Conservation (phyloP, 2,329 filamentous ascomycete species). For the Ascochyta lentis region DNA sequence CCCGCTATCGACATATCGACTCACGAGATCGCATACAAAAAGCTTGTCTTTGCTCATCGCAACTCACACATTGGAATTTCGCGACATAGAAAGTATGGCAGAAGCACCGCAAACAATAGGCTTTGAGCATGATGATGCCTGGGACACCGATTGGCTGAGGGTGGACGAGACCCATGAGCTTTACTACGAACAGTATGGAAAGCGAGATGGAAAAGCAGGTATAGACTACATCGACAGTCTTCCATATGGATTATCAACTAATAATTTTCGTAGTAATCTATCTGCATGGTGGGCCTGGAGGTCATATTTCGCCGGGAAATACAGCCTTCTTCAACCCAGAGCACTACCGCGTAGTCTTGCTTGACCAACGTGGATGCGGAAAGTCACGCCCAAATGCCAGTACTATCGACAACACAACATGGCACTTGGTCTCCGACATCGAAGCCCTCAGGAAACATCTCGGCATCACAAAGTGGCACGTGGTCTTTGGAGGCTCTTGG, state of each 20-base stretch:
- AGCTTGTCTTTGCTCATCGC: not conserved
- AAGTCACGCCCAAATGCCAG: slow-evolving; percentile 52
- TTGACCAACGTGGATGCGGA: slow-evolving; percentile 57
- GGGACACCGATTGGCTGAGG: slow-evolving; percentile 40
- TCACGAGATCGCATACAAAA: slow-evolving; percentile 6
- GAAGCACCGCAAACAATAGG: slow-evolving; percentile 24
- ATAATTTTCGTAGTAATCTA: slow-evolving; percentile 42
- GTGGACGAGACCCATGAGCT: slow-evolving; percentile 47
- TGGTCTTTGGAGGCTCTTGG: slow-evolving; percentile 59
- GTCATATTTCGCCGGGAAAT: slow-evolving; percentile 43
- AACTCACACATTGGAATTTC: too few species aligned
- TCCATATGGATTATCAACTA: not conserved
- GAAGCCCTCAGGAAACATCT: slow-evolving; percentile 53
- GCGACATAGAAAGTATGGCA: slow-evolving; percentile 12
- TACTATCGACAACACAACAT: slow-evolving; percentile 55
- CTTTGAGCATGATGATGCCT: slow-evolving; percentile 45
- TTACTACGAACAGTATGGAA: slow-evolving; percentile 51
- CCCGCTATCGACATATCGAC: slow-evolving; percentile 5
- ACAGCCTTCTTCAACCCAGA: slow-evolving; percentile 54
- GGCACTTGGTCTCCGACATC: slow-evolving; percentile 55
- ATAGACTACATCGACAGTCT: not conserved
- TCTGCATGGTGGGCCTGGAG: slow-evolving; percentile 56
- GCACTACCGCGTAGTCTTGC: slow-evolving; percentile 54
- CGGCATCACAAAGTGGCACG: slow-evolving; percentile 52
- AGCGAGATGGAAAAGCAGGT: slow-evolving; percentile 49